A percentile compares a stretch with the other conserved stretches of the same genome.
These are phyloP conservation scores for Phalaenopsis equestris DNA, from an alignment of 106 monocot genomes.

Conservation along the genomic window DNA sequence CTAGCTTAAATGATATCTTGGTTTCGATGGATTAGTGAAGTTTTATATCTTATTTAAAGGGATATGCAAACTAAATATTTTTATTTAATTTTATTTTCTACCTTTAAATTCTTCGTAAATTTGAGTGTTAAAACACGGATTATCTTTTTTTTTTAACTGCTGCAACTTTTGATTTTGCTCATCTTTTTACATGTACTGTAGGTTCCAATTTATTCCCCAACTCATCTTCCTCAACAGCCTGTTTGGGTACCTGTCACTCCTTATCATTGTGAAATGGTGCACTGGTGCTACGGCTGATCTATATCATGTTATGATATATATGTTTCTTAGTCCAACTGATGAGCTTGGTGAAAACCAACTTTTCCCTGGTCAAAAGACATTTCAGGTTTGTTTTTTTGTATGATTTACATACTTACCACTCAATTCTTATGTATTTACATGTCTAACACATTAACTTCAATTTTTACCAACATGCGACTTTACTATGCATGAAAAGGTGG, in stretches of 20 bases:
- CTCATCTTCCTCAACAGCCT: conserved; percentile 93
- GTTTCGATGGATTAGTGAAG: background rate
- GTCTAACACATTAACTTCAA: no score
- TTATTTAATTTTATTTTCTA: background rate
- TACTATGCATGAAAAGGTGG: no score
- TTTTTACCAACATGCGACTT: no score
- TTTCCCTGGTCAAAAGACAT: conserved; percentile 72
- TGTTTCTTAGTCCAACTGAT: conserved; percentile 98
- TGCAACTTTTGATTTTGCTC: background rate
- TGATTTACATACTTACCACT: background rate
- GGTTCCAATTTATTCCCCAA: conserved; percentile 92
- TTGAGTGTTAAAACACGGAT: background rate
- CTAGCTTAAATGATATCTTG: background rate
- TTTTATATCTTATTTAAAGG: background rate
- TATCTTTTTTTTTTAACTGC: background rate
- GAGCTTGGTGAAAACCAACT: conserved; percentile 98
- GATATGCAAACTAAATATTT: background rate
- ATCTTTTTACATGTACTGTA: conserved; percentile 12
- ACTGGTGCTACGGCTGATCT: conserved; percentile 89
- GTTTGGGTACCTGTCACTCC: conserved; percentile 90
- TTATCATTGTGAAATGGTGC: conserved; percentile 93
- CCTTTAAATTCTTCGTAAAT: background rate
- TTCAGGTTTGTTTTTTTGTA: conserved; percentile 48
- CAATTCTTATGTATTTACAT: background rate
- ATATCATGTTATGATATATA: conserved; percentile 99